Conservation (phyloP, 495 filamentous ascomycete genomes). For the Cercophora scortea region DNA sequence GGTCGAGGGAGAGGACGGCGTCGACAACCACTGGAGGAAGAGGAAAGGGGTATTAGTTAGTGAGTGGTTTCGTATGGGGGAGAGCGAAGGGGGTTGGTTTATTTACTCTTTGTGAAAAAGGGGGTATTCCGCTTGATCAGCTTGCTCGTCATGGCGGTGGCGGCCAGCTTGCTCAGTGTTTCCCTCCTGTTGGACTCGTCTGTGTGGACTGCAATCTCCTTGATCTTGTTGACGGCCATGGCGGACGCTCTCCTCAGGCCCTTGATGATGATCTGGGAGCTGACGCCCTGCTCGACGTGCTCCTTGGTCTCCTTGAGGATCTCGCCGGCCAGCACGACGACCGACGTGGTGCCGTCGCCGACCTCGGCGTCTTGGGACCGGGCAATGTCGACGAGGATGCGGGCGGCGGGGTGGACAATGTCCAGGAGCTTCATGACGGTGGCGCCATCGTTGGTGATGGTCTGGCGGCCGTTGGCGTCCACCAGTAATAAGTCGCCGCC, state of each 20-base stretch:
- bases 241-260: constrained; percentile 78
- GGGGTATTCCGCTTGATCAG: constrained; percentile 93
- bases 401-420: constrained; percentile 95
- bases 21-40: constrained; percentile 78
- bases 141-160: constrained; percentile 99
- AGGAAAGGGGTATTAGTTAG: not conserved
- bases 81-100: no score
- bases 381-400: constrained; percentile 96
- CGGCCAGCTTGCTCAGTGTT: constrained; percentile 81
- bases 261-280: constrained; percentile 96
- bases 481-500: constrained; percentile 94
- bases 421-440: constrained; percentile 99
- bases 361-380: constrained; percentile 99
- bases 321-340: constrained; percentile 92
- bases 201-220: constrained; percentile 90
- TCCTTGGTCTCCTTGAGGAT: constrained; percentile 94
- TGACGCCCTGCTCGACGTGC: constrained; percentile 92
- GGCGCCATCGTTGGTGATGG: constrained; percentile 97
- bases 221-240: constrained; percentile 98
- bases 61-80: not conserved
- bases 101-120: constrained; percentile 92
- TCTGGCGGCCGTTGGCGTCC: constrained; percentile 89
- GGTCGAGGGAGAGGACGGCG: constrained; percentile 92
- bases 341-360: constrained; percentile 94
- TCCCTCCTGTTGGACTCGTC: constrained; percentile 80